Percentiles rank a stretch among this genome's conserved stretches.
Conservation (phyloP, 176 grass and related monocot genomes). For the Carex cristatella region DNA sequence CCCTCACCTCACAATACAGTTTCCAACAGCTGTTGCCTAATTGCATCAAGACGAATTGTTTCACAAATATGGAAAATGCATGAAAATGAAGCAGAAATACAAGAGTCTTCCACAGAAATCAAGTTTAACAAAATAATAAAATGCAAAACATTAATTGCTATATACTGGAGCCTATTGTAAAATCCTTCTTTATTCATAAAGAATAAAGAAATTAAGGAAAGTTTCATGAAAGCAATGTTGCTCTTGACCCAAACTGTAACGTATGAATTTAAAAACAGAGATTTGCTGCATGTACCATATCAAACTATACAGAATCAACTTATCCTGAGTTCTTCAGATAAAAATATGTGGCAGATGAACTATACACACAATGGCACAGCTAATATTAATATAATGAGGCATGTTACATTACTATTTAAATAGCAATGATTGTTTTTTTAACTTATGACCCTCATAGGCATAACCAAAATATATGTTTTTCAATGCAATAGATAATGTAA, state of each 20-base stretch:
- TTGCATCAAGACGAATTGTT: background rate
- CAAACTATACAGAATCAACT: background rate
- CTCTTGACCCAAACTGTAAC: background rate
- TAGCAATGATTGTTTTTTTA: background rate
- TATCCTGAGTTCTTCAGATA: background rate
- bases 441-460: background rate
- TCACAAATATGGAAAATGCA: background rate
- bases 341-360: background rate
- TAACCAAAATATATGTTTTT: background rate
- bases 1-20: background rate
- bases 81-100: background rate
- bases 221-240: background rate
- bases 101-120: background rate
- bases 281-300: background rate
- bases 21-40: background rate
- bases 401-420: background rate
- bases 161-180: background rate
- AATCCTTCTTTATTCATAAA: background rate
- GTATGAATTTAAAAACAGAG: background rate
- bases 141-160: background rate
- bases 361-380: background rate
- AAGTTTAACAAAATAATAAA: background rate
- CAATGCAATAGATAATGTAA: background rate
- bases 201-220: background rate
- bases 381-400: background rate